These are phyloP conservation scores for Eucalyptus pauciflora DNA, from an alignment of 345 rosid species.

Conservation along the genomic window DNA sequence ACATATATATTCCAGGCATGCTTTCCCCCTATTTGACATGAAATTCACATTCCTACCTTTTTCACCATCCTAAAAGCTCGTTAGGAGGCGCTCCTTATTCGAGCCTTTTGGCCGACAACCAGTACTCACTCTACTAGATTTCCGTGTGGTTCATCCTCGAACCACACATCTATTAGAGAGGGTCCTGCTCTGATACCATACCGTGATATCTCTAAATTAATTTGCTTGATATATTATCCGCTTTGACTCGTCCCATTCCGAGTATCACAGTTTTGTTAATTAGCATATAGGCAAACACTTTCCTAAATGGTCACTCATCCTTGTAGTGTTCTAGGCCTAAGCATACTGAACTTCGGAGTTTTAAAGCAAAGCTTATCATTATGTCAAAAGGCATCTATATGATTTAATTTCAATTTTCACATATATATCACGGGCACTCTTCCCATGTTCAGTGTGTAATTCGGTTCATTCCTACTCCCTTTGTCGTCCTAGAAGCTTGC, in stretches of 20 bases:
- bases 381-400: not conserved
- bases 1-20: not conserved
- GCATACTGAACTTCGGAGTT: not conserved
- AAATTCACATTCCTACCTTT: not conserved
- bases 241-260: accelerated
- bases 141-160: accelerated
- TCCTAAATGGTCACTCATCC: not conserved
- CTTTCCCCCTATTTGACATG: not conserved
- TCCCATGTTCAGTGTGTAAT: not conserved
- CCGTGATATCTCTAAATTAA: too few species aligned
- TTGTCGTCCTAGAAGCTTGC: accelerated
- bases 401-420: not conserved
- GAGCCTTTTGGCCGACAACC: not conserved
- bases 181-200: accelerated
- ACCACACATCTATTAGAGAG: not conserved
- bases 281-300: not conserved
- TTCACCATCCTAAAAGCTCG: not conserved
- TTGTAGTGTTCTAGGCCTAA: not conserved
- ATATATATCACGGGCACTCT: not conserved
- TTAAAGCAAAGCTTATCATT: not conserved
- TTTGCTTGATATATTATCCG: accelerated
- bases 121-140: too few species aligned
- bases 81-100: not conserved
- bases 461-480: accelerated
- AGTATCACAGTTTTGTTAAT: accelerated